Conservation (phyloP, 1,139 yeast species). For the Geotrichum reessii region DNA sequence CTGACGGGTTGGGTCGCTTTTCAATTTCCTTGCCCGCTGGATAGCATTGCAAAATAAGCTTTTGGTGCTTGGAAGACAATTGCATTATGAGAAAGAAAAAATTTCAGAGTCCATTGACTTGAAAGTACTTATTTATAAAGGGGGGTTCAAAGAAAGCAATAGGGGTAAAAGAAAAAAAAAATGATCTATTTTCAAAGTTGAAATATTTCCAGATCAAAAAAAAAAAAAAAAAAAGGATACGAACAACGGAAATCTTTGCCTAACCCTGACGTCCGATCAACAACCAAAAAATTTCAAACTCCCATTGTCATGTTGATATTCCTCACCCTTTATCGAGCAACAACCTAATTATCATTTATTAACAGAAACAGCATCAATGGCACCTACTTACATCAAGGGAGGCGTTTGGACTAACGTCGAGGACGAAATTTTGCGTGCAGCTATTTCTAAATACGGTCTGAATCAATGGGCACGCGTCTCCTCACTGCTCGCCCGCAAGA, state of each 20-base stretch:
- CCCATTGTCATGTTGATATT: not conserved
- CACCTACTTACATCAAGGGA: slow-evolving; percentile 75
- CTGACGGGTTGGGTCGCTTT: slow-evolving; percentile 87
- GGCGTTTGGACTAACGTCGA: slow-evolving; percentile 91
- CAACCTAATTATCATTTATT: not conserved
- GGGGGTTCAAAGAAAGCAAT: not conserved
- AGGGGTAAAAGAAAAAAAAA: not conserved
- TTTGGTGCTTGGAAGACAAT: slow-evolving; percentile 70
- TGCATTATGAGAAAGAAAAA: slow-evolving; percentile 5
- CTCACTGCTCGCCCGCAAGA: slow-evolving; percentile 74
- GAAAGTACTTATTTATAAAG: not conserved
- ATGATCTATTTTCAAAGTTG: not conserved
- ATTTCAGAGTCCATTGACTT: not conserved
- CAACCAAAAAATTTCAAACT: not conserved
- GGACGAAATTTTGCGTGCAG: slow-evolving; percentile 84
- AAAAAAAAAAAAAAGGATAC: not conserved
- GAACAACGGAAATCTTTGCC: not conserved
- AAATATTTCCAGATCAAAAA: not conserved
- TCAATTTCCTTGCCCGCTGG: slow-evolving; percentile 83
- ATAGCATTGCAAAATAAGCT: slow-evolving; percentile 82
- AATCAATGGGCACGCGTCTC: slow-evolving; percentile 95
- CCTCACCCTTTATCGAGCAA: not conserved
- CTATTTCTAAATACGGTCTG: slow-evolving; percentile 86
- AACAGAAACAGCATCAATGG: slow-evolving; percentile 31
- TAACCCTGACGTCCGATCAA: not conserved